These are phyloP conservation scores for Alternaria solani DNA, from an alignment of 2,329 filamentous ascomycete species.

Conservation along the genomic window DNA sequence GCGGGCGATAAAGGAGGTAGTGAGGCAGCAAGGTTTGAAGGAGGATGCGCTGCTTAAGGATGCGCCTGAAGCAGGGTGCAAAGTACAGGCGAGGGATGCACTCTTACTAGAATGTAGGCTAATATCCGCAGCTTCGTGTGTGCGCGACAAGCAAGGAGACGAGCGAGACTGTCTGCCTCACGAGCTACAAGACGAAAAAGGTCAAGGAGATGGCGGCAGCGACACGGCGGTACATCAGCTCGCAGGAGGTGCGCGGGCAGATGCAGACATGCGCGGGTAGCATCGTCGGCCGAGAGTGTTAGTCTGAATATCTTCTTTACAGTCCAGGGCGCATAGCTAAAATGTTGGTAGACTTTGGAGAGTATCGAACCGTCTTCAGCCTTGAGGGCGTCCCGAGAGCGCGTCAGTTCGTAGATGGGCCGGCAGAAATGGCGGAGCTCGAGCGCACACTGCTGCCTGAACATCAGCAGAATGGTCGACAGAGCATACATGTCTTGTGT, in stretches of 20 bases:
- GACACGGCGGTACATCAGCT: constrained; percentile 28
- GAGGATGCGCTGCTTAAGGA: constrained; percentile 24
- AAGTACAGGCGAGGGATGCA: constrained; percentile 11
- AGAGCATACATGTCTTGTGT: constrained; percentile 15
- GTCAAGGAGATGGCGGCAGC: constrained; percentile 29
- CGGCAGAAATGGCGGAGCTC: constrained; percentile 25
- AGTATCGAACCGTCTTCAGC: constrained; percentile 23
- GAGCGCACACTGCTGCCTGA: no score
- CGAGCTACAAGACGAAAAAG: constrained; percentile 1
- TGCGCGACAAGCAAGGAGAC: no score
- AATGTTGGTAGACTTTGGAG: constrained; percentile 14
- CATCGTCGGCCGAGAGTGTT: constrained; percentile 21
- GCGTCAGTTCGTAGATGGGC: constrained; percentile 27
- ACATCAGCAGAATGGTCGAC: no score
- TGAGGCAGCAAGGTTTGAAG: constrained; percentile 18
- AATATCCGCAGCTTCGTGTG: constrained; percentile 18
- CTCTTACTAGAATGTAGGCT: not conserved
- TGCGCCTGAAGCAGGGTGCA: constrained; percentile 5
- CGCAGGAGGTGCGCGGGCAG: constrained; percentile 27
- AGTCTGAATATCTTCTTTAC: constrained; percentile 1
- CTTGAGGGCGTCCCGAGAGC: constrained; percentile 29
- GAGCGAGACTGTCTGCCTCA: no score
- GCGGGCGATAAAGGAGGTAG: constrained; percentile 20
- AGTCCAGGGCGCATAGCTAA: no score
- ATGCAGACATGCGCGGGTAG: constrained; percentile 31